Conservation (phyloP, 2,329 filamentous ascomycete species). For the Alternaria angustiovoidea region DNA sequence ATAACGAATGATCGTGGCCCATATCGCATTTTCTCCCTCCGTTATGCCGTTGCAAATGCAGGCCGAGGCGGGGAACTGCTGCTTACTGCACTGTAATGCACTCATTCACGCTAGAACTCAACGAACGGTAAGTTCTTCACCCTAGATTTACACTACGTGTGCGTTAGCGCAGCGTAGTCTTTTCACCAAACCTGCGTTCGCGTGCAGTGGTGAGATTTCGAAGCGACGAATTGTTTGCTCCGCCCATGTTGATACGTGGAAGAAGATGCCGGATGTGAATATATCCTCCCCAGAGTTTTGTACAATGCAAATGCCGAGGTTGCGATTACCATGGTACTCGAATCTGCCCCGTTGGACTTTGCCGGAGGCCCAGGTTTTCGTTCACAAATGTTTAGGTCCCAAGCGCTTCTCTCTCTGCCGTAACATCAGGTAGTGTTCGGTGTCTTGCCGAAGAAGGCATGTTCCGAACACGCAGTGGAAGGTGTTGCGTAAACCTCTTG, state of each 20-base stretch:
- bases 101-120: background rate
- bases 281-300: background rate
- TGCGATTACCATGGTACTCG: constrained; percentile 4
- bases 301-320: background rate
- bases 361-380: background rate
- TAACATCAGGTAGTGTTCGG: background rate
- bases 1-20: background rate
- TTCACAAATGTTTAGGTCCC: constrained; percentile 1
- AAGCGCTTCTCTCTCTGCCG: background rate
- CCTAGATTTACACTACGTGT: background rate
- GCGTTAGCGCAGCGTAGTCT: constrained; percentile 8
- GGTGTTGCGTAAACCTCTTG: background rate
- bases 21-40: background rate
- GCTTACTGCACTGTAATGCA: background rate
- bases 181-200: constrained; percentile 1
- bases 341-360: background rate
- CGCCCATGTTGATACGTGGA: background rate
- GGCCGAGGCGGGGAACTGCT: background rate
- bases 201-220: background rate
- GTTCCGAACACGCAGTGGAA: background rate
- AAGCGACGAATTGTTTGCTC: background rate
- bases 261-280: background rate
- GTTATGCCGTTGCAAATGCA: background rate
- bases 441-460: background rate
- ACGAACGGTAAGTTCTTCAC: background rate